phyloP scores from a whole-genome alignment of 1,284 basidiomycete species.

The Phylloboletellus chloephorus region DNA sequence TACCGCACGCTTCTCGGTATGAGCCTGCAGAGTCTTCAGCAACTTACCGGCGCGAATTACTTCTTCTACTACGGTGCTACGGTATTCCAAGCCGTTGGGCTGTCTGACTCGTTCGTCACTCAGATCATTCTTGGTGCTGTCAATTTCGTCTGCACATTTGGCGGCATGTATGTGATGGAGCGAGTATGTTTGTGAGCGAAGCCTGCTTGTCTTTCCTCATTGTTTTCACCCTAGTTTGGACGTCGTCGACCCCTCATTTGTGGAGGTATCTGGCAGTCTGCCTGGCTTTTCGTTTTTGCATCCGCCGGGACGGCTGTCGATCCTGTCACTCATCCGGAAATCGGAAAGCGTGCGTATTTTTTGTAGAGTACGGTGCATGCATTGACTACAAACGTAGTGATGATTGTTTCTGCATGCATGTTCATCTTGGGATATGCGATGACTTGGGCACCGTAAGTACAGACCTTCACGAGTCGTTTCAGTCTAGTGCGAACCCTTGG shows the following conservation, averaged over 20 bases:
- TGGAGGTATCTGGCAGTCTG: slow-evolving; percentile 68
- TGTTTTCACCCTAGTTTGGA: slow-evolving; percentile 43
- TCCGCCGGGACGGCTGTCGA: slow-evolving; percentile 65
- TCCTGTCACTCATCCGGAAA: slow-evolving; percentile 42
- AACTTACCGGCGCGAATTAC: slow-evolving; percentile 69
- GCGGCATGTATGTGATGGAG: slow-evolving; percentile 68
- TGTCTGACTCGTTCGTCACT: slow-evolving; percentile 61
- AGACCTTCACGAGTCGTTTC: neutral
- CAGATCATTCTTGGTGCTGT: slow-evolving; percentile 71
- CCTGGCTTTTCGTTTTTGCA: slow-evolving; percentile 76
- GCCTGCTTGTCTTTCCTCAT: neutral
- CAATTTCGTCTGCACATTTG: slow-evolving; percentile 66
- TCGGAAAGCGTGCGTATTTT: slow-evolving; percentile 46
- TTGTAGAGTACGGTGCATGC: neutral
- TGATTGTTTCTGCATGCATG: slow-evolving; percentile 75
- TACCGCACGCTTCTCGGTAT: slow-evolving; percentile 66
- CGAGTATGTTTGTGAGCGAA: slow-evolving; percentile 34
- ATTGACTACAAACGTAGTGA: slow-evolving; percentile 37
- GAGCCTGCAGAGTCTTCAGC: slow-evolving; percentile 67
- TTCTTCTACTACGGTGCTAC: slow-evolving; percentile 73
- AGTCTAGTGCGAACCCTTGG: neutral
- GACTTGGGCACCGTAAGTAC: slow-evolving; percentile 60
- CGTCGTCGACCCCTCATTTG: slow-evolving; percentile 58
- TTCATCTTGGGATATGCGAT: slow-evolving; percentile 76
- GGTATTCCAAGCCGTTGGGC: slow-evolving; percentile 64